phyloP scores from a whole-genome alignment of 108 stramenopile genomes.

The Conticribra weissflogii region DNA sequence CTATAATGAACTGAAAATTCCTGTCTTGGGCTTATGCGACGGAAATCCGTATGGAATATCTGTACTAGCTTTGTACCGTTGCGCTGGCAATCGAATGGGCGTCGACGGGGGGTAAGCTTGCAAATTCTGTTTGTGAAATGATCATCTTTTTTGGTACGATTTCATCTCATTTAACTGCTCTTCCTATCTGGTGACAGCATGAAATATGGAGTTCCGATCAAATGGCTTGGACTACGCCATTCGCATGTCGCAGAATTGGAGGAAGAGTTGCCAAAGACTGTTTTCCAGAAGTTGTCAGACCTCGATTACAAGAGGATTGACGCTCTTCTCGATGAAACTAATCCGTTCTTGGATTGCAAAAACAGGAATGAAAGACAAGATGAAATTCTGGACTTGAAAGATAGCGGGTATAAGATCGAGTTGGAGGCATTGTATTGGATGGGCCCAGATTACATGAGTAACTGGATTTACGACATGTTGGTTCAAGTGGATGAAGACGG shows the following conservation, averaged over 20 bases:
- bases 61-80: slow-evolving; percentile 71
- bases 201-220: slow-evolving; percentile 56
- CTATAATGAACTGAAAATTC: slow-evolving; percentile 58
- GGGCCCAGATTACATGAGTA: slow-evolving; percentile 58
- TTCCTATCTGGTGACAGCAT: too few species aligned
- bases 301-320: slow-evolving; percentile 64
- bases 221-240: slow-evolving; percentile 84
- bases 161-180: too few species aligned
- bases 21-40: slow-evolving; percentile 80
- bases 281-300: slow-evolving; percentile 63
- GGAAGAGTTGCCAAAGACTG: slow-evolving; percentile 28
- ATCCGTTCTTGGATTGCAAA: slow-evolving; percentile 29
- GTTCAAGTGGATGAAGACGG: slow-evolving; percentile 1
- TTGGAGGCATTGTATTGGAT: slow-evolving; percentile 85
- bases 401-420: slow-evolving; percentile 74
- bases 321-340: slow-evolving; percentile 38
- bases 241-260: slow-evolving; percentile 48
- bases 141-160: too few species aligned
- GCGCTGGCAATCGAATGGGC: slow-evolving; percentile 48
- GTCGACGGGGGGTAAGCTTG: slow-evolving; percentile 55
- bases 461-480: slow-evolving; percentile 45
- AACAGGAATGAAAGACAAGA: slow-evolving; percentile 22
- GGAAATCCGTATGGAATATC: slow-evolving; percentile 85
- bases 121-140: too few species aligned
- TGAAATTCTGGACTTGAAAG: slow-evolving; percentile 59